These are phyloP conservation scores for Tephrocybe sp. DNA, from an alignment of 768 basidiomycete species.

Conservation along the genomic window DNA sequence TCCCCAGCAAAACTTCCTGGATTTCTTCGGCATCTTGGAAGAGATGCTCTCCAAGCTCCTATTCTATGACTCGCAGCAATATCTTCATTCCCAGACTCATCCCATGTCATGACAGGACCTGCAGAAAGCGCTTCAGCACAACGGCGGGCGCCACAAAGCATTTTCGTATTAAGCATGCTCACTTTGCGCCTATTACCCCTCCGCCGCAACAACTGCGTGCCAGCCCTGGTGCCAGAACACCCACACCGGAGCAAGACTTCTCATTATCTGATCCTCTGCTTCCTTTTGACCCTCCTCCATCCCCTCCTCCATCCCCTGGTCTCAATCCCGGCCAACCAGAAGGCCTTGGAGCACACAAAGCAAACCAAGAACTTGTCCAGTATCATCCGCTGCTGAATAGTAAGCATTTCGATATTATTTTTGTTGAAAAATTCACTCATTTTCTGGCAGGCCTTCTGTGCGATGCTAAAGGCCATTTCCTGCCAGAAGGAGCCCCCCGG, in stretches of 20 bases:
- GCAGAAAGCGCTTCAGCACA: background rate
- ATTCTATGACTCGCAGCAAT: background rate
- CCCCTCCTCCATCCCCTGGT: background rate
- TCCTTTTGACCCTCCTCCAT: background rate
- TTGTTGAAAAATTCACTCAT: background rate
- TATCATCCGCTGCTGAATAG: slow-evolving; percentile 4
- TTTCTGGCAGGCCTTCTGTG: background rate
- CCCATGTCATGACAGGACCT: background rate
- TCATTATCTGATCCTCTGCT: too few species aligned
- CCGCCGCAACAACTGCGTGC: too few species aligned
- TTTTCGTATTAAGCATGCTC: background rate
- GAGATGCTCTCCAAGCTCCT: background rate
- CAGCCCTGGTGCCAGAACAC: too few species aligned
- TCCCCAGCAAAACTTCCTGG: too few species aligned
- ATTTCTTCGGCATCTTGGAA: too few species aligned
- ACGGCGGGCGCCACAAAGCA: background rate
- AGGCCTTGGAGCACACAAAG: background rate
- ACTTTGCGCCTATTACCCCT: background rate
- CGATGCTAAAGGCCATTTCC: slow-evolving; percentile 1
- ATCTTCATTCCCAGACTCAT: background rate
- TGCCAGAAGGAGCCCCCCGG: background rate
- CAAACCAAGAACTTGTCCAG: background rate
- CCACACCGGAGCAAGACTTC: too few species aligned
- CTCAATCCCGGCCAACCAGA: background rate
- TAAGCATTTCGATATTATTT: background rate